Percentiles rank a stretch among this genome's conserved stretches.
Conservation (phyloP, 164 flowering plant species). For the Malania oleifera region DNA sequence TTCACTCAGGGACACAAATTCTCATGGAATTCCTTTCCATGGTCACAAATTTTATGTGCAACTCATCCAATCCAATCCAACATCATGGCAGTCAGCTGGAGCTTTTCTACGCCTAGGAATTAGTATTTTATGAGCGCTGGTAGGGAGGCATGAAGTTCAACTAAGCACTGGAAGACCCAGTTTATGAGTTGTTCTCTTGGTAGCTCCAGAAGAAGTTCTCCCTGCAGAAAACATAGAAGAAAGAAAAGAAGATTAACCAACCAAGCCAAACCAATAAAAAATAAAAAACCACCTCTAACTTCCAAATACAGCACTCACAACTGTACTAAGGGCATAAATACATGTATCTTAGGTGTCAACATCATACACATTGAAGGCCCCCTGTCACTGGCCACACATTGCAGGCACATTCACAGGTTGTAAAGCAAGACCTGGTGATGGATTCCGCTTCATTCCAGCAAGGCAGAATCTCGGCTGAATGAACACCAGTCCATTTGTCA, state of each 20-base stretch:
- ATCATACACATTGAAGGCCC: too few relatives aligned
- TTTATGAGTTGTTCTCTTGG: conserved; percentile 85
- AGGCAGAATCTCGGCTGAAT: too few relatives aligned
- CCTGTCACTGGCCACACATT: too few relatives aligned
- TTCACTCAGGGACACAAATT: neutral
- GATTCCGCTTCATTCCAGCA: too few relatives aligned
- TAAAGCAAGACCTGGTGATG: too few relatives aligned
- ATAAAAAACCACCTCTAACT: neutral
- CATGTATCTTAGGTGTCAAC: too few relatives aligned
- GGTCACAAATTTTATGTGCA: too few relatives aligned
- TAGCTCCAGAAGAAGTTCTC: conserved; percentile 88
- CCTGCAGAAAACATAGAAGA: conserved; percentile 41
- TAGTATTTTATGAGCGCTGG: conserved; percentile 86
- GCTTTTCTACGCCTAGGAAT: conserved; percentile 12
- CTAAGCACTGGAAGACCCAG: conserved; percentile 86
- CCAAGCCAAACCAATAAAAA: too few relatives aligned
- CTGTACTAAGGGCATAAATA: too few relatives aligned
- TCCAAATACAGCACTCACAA: neutral
- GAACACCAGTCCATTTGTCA: too few relatives aligned
- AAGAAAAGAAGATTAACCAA: neutral
- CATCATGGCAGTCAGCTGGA: neutral
- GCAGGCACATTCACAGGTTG: too few relatives aligned
- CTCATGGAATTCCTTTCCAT: neutral
- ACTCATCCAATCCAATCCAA: neutral
- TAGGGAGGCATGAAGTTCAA: conserved; percentile 73